Evolutionary conservation across 1,284 basidiomycete species (phyloP).

Genomic region (Microstroma glucosiphilum): DNA sequence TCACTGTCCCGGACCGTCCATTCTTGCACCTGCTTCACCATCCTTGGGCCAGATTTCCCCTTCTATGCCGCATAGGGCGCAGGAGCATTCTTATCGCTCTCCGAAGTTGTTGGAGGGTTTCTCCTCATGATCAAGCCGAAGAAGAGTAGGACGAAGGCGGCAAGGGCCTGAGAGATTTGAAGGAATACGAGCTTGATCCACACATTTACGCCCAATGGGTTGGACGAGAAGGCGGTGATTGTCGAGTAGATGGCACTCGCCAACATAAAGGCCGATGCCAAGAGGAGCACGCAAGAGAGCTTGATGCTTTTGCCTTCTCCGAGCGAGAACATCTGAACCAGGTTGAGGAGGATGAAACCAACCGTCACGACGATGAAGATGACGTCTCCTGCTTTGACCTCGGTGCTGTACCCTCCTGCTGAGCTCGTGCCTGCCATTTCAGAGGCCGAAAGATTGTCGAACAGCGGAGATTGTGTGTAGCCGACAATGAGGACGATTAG

Average conservation of each 20-base stretch:
- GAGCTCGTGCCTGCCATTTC: background rate
- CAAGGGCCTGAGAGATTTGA: background rate
- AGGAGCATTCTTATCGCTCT: too few relatives aligned
- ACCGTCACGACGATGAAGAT: slow-evolving; percentile 2
- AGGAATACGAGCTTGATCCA: background rate
- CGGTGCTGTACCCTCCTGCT: background rate
- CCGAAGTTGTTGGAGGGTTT: too few relatives aligned
- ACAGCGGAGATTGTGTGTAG: background rate
- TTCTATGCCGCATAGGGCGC: too few relatives aligned
- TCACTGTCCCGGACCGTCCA: too few relatives aligned
- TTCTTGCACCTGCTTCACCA: too few relatives aligned
- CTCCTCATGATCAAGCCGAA: background rate
- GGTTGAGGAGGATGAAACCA: background rate
- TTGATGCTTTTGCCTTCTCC: background rate
- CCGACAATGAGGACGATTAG: slow-evolving; percentile 1
- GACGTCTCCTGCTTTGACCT: background rate
- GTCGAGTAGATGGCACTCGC: slow-evolving; percentile 2
- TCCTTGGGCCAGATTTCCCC: too few relatives aligned
- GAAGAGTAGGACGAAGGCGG: background rate
- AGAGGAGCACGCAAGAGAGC: background rate
- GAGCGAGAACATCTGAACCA: background rate
- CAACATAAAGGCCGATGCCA: background rate
- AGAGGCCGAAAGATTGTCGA: too few relatives aligned
- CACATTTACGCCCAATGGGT: background rate
- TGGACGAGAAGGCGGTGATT: background rate